These are phyloP conservation scores for Podila epicladia DNA, from an alignment of 192 early-diverging fungal species.

Conservation along the genomic window DNA sequence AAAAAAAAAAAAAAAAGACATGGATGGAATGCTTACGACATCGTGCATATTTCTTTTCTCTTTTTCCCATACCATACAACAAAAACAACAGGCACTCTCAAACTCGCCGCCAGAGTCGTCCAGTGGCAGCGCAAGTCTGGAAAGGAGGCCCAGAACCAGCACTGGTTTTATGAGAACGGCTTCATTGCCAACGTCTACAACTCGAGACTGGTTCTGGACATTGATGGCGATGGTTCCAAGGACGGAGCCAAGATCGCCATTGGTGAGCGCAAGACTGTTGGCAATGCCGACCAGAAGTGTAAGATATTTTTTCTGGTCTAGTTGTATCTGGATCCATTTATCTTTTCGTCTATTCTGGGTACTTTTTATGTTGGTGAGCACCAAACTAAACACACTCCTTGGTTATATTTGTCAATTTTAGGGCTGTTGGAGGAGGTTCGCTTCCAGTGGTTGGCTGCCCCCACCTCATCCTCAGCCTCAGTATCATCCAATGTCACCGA, in stretches of 20 bases:
- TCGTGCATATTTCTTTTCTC: neutral
- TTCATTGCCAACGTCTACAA: conserved; percentile 53
- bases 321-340: too few species aligned
- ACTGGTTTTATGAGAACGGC: conserved; percentile 48
- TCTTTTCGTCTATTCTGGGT: neutral
- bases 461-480: conserved; percentile 5
- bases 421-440: conserved; percentile 42
- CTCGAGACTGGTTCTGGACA: conserved; percentile 45
- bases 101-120: conserved; percentile 33
- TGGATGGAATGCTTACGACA: neutral
- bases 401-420: conserved; percentile 2
- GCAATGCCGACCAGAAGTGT: conserved; percentile 44
- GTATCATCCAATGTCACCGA: conserved; percentile 2
- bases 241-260: conserved; percentile 52
- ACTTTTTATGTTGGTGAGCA: neutral
- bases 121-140: conserved; percentile 48
- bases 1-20: conserved; percentile 1
- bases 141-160: conserved; percentile 46
- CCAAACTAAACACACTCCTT: neutral
- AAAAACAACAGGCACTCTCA: conserved; percentile 27
- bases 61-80: neutral
- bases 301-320: neutral
- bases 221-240: conserved; percentile 48
- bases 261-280: conserved; percentile 35
- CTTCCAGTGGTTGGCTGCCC: conserved; percentile 20